Evolutionary conservation across 2,329 filamentous ascomycete genomes (phyloP), one percentile per base, ranked within the genome.

Genomic region (Pyricularia sp.): DNA sequence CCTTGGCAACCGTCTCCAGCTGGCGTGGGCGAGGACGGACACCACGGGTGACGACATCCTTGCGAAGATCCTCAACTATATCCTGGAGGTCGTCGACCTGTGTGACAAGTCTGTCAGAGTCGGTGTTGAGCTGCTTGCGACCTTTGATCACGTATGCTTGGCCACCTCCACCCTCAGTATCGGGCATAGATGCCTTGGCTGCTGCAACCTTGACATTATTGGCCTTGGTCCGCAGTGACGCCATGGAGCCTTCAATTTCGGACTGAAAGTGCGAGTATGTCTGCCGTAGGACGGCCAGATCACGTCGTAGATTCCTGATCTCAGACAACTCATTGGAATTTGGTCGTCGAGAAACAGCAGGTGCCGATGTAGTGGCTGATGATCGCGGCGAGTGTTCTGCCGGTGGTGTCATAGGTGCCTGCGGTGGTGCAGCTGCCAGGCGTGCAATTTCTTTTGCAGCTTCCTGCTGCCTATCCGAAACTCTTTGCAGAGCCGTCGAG

Each of bases 71-170:
- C 75, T 99, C 94, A 24, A 99, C 91, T 65, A 94, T 81, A 75
- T 99, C 94, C 77, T 97, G 94, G n/a, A 99, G 83, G 72, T 97
- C 93, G 73, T 99, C 94, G 12, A 99, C 94, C 72, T 91, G 89
- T 70, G 86, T 88, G 69, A 99, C 93, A 65, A 99, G 87, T 68
- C 87, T 88, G 75, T 97, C 93, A 0, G 91, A 96, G 73, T 97
- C 93, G 30, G 88, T 82, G 63, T 88, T 90, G 66, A 99, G 85
- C 66, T 88, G 84, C 76, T 96, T 96, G 74, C 96, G 96, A 62
- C 93, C 93, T 44, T 82, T 84, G 69, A 89, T 88, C 69, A 99
- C 91, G 71, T 97, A 94, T 9, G 86, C 82, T 69, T 93, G 89
- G 40, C 93, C 93, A n/a, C 86, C 86, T 69, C 90, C 89, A 49